Evolutionary conservation across 805 yeast genomes (phyloP), one percentile per base, ranked within the genome.

Genomic region (Cyberlindnera xishuangbannaensis): DNA sequence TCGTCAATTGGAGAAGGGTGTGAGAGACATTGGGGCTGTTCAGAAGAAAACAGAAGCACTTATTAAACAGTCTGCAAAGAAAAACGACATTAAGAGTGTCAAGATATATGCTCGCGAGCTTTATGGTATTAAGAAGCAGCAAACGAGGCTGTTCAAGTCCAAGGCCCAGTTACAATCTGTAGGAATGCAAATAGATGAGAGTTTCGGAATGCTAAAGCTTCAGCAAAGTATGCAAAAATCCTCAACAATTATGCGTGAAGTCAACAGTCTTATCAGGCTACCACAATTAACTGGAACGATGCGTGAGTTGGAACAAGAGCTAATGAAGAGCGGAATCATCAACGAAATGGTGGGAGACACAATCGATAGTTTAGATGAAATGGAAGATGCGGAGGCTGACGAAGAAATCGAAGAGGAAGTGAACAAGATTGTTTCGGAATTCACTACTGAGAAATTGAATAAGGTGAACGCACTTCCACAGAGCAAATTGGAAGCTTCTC

Each of bases 281-380:
- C 97, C 97, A 0, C 87, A 82, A 44, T 60, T 92, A 33, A 76
- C 77, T 47, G 76, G 73, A 9, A 79, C 95, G 0, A 86, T 90
- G 83, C 81, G 81, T 50, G 94, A 82, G 47, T 62, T 92, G 37
- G 83, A 90, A 39, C 79, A 73, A 51, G 99, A 92, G 59, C 68
- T 90, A 48, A 78, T 83, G 75, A 83, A 80, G 57, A 74, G 83
- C 10, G 92, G 92, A 0, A 73, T 92, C 28, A 86, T 92, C 34
- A 85, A 84, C 45, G 98, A 92, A 54, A 92, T 92, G 97, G 79
- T 88, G 54, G 86, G 83, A 37, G 99, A 92, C 53, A 77, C 84
- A 41, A 66, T 90, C 39, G 97, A 88, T 40, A 59, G 67, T 31
- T 60, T 74, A 37, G 78, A 71, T 15, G 85, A 78, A 19, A 80